These are phyloP conservation scores for Neurospora tetraspora DNA, from an alignment of 495 filamentous ascomycete genomes.

Conservation along the genomic window DNA sequence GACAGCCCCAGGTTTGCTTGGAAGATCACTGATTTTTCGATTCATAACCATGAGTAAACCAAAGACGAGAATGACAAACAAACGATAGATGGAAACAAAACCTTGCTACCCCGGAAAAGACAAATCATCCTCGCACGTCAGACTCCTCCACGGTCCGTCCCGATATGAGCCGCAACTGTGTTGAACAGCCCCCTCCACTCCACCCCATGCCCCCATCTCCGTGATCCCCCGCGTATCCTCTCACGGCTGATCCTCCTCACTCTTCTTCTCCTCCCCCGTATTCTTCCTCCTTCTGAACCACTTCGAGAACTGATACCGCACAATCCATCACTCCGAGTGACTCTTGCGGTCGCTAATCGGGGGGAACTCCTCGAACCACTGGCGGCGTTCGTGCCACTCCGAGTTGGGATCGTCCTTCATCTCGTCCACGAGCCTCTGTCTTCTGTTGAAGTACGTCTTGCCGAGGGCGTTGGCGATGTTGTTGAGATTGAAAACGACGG, in stretches of 20 bases:
- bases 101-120: not conserved
- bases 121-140: not conserved
- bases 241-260: not conserved
- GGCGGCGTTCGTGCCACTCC: not conserved
- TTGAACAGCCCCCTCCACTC: not conserved
- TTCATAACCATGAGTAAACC: not conserved
- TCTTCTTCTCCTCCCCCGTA: not conserved
- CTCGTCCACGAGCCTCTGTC: not conserved
- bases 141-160: not conserved
- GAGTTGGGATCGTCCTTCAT: not conserved
- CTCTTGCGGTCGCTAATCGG: not conserved
- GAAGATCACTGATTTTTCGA: not conserved
- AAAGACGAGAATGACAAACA: not conserved
- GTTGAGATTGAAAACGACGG: constrained; percentile 7
- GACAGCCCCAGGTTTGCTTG: not conserved
- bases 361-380: not conserved
- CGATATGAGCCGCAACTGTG: not conserved
- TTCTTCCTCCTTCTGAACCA: not conserved
- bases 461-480: not conserved
- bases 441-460: not conserved
- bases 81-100: not conserved
- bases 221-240: not conserved
- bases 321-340: not conserved
- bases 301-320: not conserved
- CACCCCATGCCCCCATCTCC: too few species aligned